Percentiles rank a stretch among this genome's conserved stretches.
Conservation (phyloP, 306 rosid species). For the Corylus avellana region DNA sequence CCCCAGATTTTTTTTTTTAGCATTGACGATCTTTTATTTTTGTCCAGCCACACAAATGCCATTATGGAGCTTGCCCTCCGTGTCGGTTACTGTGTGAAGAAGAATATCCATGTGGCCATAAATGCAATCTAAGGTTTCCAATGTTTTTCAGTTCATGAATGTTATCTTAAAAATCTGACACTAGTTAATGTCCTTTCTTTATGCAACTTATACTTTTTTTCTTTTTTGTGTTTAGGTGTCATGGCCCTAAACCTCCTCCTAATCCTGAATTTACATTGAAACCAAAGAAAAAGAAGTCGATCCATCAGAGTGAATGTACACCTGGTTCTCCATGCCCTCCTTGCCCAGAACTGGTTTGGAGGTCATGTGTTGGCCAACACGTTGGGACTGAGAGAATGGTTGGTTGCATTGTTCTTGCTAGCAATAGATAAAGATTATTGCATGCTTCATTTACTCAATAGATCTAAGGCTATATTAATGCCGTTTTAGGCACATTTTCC, state of each 20-base stretch:
- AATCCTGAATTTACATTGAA: slow-evolving; percentile 81
- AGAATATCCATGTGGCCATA: slow-evolving; percentile 82
- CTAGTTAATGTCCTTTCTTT: slow-evolving; percentile 14
- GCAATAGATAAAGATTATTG: slow-evolving; percentile 26
- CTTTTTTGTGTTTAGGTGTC: slow-evolving; percentile 57
- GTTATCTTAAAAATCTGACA: slow-evolving; percentile 7
- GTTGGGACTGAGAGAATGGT: slow-evolving; percentile 87
- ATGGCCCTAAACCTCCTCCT: slow-evolving; percentile 88
- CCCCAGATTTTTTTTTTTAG: not conserved
- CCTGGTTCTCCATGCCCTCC: slow-evolving; percentile 87
- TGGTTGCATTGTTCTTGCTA: slow-evolving; percentile 34
- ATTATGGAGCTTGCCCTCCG: slow-evolving; percentile 87
- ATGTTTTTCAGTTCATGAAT: slow-evolving; percentile 15
- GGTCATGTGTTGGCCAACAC: slow-evolving; percentile 86
- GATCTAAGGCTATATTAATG: not conserved
- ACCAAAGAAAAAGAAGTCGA: slow-evolving; percentile 81
- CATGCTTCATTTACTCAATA: slow-evolving; percentile 20
- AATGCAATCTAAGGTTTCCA: slow-evolving; percentile 82
- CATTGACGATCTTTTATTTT: slow-evolving; percentile 33
- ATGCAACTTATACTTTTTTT: slow-evolving; percentile 4
- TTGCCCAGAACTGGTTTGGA: slow-evolving; percentile 88
- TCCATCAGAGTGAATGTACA: slow-evolving; percentile 48
- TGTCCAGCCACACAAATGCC: slow-evolving; percentile 94
- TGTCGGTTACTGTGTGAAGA: slow-evolving; percentile 78
- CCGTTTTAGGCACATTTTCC: slow-evolving; percentile 2